Evolutionary conservation across 2,329 filamentous ascomycete genomes (phyloP), one percentile per base, ranked within the genome.

Genomic region (Aspergillus sp.): DNA sequence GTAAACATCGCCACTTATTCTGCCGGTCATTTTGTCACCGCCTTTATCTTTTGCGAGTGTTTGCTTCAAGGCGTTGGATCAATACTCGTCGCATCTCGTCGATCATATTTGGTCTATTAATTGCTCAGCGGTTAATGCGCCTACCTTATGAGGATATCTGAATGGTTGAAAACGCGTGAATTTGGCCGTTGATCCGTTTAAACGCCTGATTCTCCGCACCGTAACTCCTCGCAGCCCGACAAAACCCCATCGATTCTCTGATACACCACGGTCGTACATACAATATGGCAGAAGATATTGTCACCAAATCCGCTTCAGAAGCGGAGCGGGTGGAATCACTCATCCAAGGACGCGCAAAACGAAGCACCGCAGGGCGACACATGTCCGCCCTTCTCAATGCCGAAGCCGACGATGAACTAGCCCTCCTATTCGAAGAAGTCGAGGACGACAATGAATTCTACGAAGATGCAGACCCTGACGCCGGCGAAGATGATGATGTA

Each of bases 281-380:
- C 43, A 47, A 52, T 5, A 54, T 64, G 55, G 56, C 59, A 37
- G 57, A 63, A 15, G 59, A 63, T 12, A 13, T 1, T 2, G 3
- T 12, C 15, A 2, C 7, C 27, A 58, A 54, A 2, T 58, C 63
- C n/a, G 58, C 56, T 13, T 50, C 58, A 44, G 55, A 55, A 38
- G 56, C 56, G 39, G 51, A 54, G 23, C 41, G 43, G 2, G 55
- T 67, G 44, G 61, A 68, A 45, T 61, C 65, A 10, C 55, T 68
- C 46, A 58, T 69, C 35, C 52, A 58, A 43, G 66, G 66, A 30
- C 85, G 90, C 50, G 75, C 81, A 55, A 87, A 83, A 67, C 85
- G 90, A 53, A 83, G 84, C 10, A 95, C 87, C 0, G 90, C 90
- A 17, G 90, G 90, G 49, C 90, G 89, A 64, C 83, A 88, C 54